Conservation (phyloP, 73 alveolate species). For the Tetrahymena thermophila region DNA sequence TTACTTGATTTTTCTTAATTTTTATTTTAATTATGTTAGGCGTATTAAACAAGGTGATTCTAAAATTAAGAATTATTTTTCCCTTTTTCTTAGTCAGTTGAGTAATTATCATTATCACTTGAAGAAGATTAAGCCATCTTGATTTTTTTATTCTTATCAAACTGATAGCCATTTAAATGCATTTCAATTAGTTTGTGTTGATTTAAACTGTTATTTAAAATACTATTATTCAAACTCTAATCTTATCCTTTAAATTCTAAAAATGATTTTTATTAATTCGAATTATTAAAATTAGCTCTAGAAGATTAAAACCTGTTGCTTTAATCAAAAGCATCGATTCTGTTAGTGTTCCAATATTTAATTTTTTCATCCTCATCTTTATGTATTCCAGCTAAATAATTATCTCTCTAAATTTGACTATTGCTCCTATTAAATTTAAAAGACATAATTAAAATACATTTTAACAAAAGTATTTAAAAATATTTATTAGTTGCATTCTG, state of each 20-base stretch:
- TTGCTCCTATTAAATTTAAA: not conserved
- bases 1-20: not conserved
- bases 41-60: not conserved
- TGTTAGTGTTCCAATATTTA: not conserved
- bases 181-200: not conserved
- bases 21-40: not conserved
- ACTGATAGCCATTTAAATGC: not conserved
- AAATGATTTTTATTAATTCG: not conserved
- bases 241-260: not conserved
- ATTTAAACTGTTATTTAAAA: not conserved
- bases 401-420: not conserved
- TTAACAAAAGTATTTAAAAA: not conserved
- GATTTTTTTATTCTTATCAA: not conserved
- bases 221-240: not conserved
- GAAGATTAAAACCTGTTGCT: not conserved
- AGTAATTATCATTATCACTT: not conserved
- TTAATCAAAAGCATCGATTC: not conserved
- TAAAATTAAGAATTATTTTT: not conserved
- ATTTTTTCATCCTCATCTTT: not conserved
- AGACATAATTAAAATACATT: not conserved
- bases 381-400: not conserved
- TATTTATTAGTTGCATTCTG: too few relatives aligned
- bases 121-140: not conserved
- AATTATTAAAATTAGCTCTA: not conserved
- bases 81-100: not conserved